Percentiles rank a stretch among this genome's conserved stretches.
Conservation (phyloP, 192 early-diverging fungal genomes). For the Bifiguratus adelaidae region DNA sequence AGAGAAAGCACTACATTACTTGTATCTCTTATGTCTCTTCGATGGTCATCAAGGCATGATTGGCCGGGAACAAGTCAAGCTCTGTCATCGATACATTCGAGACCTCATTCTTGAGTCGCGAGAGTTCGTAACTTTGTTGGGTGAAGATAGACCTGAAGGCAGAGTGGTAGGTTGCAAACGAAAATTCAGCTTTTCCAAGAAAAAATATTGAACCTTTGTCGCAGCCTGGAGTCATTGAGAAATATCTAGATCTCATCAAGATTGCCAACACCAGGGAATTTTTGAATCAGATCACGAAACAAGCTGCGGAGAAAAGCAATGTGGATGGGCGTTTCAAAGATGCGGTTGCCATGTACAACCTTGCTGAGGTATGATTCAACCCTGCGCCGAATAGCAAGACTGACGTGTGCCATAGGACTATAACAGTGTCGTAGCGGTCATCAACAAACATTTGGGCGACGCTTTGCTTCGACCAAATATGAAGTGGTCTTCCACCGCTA, state of each 20-base stretch:
- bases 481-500: background rate
- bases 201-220: too few species aligned
- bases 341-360: slow-evolving; percentile 65
- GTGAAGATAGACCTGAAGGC: too few species aligned
- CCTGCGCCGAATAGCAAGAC: background rate
- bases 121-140: slow-evolving; percentile 47
- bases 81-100: slow-evolving; percentile 38
- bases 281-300: slow-evolving; percentile 47
- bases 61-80: slow-evolving; percentile 32
- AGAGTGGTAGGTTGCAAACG: too few species aligned
- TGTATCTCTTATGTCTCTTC: slow-evolving; percentile 47
- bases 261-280: slow-evolving; percentile 48
- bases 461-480: slow-evolving; percentile 1
- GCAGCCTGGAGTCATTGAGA: slow-evolving; percentile 53
- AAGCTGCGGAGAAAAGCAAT: slow-evolving; percentile 60
- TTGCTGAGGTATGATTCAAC: slow-evolving; percentile 38
- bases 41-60: slow-evolving; percentile 17
- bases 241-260: slow-evolving; percentile 48
- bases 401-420: slow-evolving; percentile 15
- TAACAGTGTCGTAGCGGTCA: slow-evolving; percentile 4
- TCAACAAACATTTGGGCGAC: slow-evolving; percentile 16
- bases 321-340: slow-evolving; percentile 59
- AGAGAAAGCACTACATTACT: slow-evolving; percentile 47
- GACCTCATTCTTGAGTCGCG: slow-evolving; percentile 50
- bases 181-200: too few species aligned